Evolutionary conservation across 441 rosid genomes (phyloP).

Genomic region (Gossypium lobatum): DNA sequence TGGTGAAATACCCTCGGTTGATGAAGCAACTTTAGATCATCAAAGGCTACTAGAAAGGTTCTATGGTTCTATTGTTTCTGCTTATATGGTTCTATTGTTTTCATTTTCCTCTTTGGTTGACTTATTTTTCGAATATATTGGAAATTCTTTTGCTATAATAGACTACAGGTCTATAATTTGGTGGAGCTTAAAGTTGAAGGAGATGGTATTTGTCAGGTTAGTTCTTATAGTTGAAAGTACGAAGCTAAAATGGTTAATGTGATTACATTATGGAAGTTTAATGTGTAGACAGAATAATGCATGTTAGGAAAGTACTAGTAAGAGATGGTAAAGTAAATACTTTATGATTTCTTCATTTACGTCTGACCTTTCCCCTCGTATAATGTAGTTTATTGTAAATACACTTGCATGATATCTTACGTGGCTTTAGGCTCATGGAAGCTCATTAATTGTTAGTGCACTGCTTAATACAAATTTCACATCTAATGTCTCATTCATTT

Average conservation of each 20-base stretch:
- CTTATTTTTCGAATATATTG: neutral
- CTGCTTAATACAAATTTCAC: constrained; percentile 13
- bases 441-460: neutral
- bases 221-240: constrained; percentile 14
- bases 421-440: neutral
- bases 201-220: constrained; percentile 55
- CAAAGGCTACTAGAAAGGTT: constrained; percentile 49
- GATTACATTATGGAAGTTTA: neutral
- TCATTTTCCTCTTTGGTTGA: neutral
- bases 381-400: neutral
- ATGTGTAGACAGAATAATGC: neutral
- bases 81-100: neutral
- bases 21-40: constrained; percentile 55
- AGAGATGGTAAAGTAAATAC: too few species aligned
- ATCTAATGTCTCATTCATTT: constrained; percentile 17
- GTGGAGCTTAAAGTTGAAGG: constrained; percentile 47
- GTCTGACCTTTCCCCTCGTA: neutral
- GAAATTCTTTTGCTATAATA: constrained; percentile 12
- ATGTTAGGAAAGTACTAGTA: neutral
- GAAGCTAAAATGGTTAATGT: neutral
- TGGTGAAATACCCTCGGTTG: constrained; percentile 73
- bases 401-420: neutral
- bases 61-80: neutral
- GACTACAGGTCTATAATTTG: constrained; percentile 39
- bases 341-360: neutral